phyloP scores from a whole-genome alignment of 1,284 basidiomycete genomes.

The Athelia sp. region DNA sequence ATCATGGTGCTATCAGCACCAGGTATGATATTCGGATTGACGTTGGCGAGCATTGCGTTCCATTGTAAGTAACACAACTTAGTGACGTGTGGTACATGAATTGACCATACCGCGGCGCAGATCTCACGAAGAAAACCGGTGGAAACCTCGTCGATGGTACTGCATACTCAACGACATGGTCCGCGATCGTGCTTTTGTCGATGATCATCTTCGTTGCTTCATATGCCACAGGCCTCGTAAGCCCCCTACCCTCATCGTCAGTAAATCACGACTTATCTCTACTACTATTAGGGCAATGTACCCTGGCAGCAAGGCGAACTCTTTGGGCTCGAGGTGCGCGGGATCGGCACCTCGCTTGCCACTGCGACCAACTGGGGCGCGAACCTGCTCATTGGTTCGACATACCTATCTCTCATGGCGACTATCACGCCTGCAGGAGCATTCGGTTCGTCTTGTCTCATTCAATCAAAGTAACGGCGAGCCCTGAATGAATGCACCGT shows the following conservation, averaged over 20 bases:
- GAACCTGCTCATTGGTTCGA: conserved; percentile 76
- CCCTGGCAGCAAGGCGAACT: conserved; percentile 89
- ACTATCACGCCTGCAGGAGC: conserved; percentile 73
- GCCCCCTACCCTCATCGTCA: neutral
- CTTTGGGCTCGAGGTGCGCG: conserved; percentile 76
- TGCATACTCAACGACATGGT: conserved; percentile 60
- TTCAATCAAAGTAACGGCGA: too few relatives aligned
- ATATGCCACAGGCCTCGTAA: conserved; percentile 64
- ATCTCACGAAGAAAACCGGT: conserved; percentile 60
- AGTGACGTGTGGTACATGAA: neutral
- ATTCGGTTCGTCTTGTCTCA: conserved; percentile 34
- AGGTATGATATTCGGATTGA: conserved; percentile 71
- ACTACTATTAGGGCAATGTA: conserved; percentile 49
- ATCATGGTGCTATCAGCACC: conserved; percentile 79
- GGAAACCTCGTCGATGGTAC: conserved; percentile 62
- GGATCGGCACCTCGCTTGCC: conserved; percentile 75
- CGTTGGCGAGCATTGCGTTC: conserved; percentile 71
- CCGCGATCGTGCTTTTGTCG: conserved; percentile 65
- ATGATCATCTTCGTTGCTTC: conserved; percentile 84
- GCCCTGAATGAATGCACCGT: too few relatives aligned
- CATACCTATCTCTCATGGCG: conserved; percentile 76
- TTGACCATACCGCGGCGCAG: neutral
- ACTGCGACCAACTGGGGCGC: conserved; percentile 81
- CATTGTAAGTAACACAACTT: conserved; percentile 71
- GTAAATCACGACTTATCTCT: neutral